Evolutionary conservation across 371 early-diverging fungal species (phyloP), one percentile per base, ranked within the genome.

Genomic region (Lichtheimia ramosa): DNA sequence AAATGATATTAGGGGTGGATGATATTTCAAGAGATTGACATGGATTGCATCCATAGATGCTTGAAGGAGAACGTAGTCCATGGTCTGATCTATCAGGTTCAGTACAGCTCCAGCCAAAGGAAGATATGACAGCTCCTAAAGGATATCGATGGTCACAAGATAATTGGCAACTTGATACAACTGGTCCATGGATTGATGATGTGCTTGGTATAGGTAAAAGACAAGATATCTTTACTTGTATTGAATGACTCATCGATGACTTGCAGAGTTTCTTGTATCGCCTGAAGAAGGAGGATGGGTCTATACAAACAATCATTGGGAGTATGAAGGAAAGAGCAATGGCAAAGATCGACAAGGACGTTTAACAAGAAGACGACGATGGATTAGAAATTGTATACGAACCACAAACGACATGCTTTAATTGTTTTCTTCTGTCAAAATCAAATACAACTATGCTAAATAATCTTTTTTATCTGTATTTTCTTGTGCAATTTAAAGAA

Each of bases 151-250:
- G 81, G 81, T 48, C 59, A 10, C 74, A 80, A 40, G 72, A 68
- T 52, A 59, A 71, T 46, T 80, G 81, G 81, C 58, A 43, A 27
- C 56, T 80, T 5, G 81, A 80, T 58, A 59, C 51, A 12, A 66
- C 65, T 12, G 77, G 77, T 1, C 75, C 81, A 12, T 80, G 81
- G 81, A 62, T 68, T 23, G 74, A 80, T 58, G 77, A 80, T 39
- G 41, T 43, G 7, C 56, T 79, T 3, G 66, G 66, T 2, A 54
- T 75, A 42, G 79, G 79, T 79, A 71, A 65, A 63, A 15, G 6
- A 48, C 2, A 23, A 15, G 5, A 58, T 18, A 43, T 41, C 40
- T 18, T 55, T 1, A 54, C 27, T 34, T 50, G 5, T 0, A 34
- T 34, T 34, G 10, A 10, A 34, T 34, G 34, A 8, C 10, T 34